Evolutionary conservation across 2,329 filamentous ascomycete genomes (phyloP), one percentile per base, ranked within the genome.

Genomic region (Thielaviopsis punctulata): DNA sequence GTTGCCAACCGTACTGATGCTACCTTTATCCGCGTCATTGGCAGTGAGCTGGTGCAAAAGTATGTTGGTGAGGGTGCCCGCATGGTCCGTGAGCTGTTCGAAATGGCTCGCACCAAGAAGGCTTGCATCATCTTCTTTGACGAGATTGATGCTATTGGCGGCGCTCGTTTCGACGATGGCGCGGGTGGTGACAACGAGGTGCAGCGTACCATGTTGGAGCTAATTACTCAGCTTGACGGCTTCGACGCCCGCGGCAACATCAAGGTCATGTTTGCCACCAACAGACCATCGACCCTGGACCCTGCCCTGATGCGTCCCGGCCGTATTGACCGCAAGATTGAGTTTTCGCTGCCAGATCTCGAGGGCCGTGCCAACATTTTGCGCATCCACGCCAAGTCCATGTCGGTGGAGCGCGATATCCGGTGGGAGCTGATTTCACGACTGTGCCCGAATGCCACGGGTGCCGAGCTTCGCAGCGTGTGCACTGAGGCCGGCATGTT

Each of bases 381-480:
- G 56, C 87, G 94, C 70, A 98, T 98, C 60, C 92, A 98, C 78
- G 98, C 92, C 69, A 98, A 98, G 84, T 98, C 98, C 79, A 98
- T 98, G 92, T 98, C 98, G 77, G 80, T 98, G 56, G 88, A 71
- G 55, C 92, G 96, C 54, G 92, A 96, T 61, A 92, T 98, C 56
- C 92, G 98, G 63, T 79, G 98, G 45, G 90, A 95, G 74, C 83
- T 88, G 63, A 95, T 98, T 63, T 92, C 92, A 52, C 80, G 92
- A 25, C 92, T 98, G 75, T 98, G 92, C 46, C 92, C 98, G 73
- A 92, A 92, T 72, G 98, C 96, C 62, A 92, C 98, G 59, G 92
- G 92, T 74, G 96, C 92, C 27, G 92, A 98, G 82, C 76, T 98
- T 67, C 92, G 92, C 55, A 94, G 92, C 25, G 86, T 98, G 56